A percentile compares a stretch with the other conserved stretches of the same genome.
These are phyloP conservation scores for Xerocomellus dryophilus DNA, from an alignment of 768 basidiomycete species.

Conservation along the genomic window DNA sequence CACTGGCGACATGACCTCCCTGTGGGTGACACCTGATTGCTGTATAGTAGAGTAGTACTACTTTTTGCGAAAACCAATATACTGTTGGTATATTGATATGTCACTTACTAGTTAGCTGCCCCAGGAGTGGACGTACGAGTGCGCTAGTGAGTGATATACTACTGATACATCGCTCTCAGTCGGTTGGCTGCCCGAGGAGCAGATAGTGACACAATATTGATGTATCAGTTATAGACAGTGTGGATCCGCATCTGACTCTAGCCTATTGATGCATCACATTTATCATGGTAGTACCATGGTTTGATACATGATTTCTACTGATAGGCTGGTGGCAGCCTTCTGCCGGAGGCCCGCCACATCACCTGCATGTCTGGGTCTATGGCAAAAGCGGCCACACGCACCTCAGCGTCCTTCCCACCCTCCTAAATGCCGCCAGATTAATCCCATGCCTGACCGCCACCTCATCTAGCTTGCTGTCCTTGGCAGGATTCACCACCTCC, in stretches of 20 bases:
- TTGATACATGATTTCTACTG: too few relatives aligned
- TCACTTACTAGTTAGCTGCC: too few relatives aligned
- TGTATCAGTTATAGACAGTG: too few relatives aligned
- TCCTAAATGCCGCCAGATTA: conserved; percentile 3
- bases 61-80: too few relatives aligned
- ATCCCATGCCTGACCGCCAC: conserved; percentile 1
- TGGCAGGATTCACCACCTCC: conserved; percentile 10
- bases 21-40: background rate
- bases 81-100: too few relatives aligned
- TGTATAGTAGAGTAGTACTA: too few relatives aligned
- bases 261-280: too few relatives aligned
- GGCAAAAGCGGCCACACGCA: conserved; percentile 7
- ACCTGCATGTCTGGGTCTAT: conserved; percentile 5
- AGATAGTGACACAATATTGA: background rate
- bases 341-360: background rate
- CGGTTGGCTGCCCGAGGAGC: too few relatives aligned
- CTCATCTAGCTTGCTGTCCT: conserved; percentile 6
- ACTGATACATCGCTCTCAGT: background rate
- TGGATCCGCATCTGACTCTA: too few relatives aligned
- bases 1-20: background rate
- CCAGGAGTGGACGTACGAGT: background rate
- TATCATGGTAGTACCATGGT: too few relatives aligned
- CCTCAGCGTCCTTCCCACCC: conserved; percentile 4
- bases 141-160: background rate
- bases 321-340: background rate